Percentiles rank a stretch among this genome's conserved stretches.
phyloP scores from a whole-genome alignment of 2,329 filamentous ascomycete species.

The Rutstroemia sp. region DNA sequence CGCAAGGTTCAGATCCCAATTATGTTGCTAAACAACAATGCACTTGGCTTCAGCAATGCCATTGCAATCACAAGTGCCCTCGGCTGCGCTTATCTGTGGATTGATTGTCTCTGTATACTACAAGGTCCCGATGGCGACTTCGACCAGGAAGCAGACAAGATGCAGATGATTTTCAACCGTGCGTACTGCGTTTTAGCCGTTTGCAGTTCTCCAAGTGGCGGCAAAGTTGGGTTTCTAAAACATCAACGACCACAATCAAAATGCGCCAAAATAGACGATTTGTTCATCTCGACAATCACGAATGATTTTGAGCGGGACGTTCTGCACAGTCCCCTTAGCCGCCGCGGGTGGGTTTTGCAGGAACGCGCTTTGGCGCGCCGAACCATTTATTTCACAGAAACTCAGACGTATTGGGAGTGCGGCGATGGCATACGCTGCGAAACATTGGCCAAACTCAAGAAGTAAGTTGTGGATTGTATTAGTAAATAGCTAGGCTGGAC shows the following conservation, averaged over 20 bases:
- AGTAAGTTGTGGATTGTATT: constrained; percentile 17
- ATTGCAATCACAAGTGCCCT: constrained; percentile 24
- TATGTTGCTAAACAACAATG: not conserved
- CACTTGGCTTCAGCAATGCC: constrained; percentile 24
- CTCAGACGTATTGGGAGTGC: constrained; percentile 35
- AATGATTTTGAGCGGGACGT: constrained; percentile 32
- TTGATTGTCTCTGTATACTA: constrained; percentile 30
- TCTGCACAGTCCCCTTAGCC: constrained; percentile 26
- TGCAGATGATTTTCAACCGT: constrained; percentile 20
- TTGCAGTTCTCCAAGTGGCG: not conserved
- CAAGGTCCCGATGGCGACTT: constrained; percentile 27
- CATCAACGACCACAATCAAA: not conserved
- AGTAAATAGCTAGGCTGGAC: not conserved
- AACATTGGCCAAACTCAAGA: constrained; percentile 28
- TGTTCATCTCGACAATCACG: not conserved
- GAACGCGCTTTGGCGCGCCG: constrained; percentile 32
- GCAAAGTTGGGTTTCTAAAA: not conserved
- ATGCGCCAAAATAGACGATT: not conserved
- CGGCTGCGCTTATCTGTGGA: constrained; percentile 27
- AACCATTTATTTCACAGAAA: constrained; percentile 31
- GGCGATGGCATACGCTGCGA: constrained; percentile 31
- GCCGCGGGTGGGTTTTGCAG: constrained; percentile 35
- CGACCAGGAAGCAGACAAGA: constrained; percentile 18
- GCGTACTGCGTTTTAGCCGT: constrained; percentile 8
- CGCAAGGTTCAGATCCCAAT: no score